Conservation (phyloP, 345 rosid genomes). For the Brassica cretica region DNA sequence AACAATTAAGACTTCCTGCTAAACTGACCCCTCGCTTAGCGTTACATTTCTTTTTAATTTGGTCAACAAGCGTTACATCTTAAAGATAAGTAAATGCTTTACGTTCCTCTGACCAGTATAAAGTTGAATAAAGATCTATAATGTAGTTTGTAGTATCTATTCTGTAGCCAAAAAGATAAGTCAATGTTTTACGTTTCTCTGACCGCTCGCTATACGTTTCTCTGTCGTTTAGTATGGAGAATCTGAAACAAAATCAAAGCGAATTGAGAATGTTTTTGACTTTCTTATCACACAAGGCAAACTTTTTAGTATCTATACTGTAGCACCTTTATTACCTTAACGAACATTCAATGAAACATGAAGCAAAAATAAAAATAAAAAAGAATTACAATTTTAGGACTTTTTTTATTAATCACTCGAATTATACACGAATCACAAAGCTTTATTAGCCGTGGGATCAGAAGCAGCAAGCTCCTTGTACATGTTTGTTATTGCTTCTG, state of each 20-base stretch:
- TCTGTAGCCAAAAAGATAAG: neutral
- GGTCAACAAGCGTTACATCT: neutral
- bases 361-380: neutral
- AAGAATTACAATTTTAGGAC: slow-evolving; percentile 15
- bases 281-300: neutral
- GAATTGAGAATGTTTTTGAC: neutral
- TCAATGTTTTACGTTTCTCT: neutral
- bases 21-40: neutral
- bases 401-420: slow-evolving; percentile 20
- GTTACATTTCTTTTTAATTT: neutral
- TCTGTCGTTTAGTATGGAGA: neutral
- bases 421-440: slow-evolving; percentile 22
- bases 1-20: neutral
- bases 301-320: neutral
- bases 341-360: slow-evolving; percentile 24
- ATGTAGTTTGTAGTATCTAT: too few relatives aligned
- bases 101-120: neutral
- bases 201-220: neutral
- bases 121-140: neutral
- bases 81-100: neutral
- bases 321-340: slow-evolving; percentile 29
- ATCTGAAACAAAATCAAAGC: neutral
- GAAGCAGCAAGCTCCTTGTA: slow-evolving; percentile 61
- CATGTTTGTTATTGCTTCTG: slow-evolving; percentile 70
- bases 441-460: slow-evolving; percentile 52